Conservation (phyloP, 2,329 filamentous ascomycete species). For the Trichoderma sp. region DNA sequence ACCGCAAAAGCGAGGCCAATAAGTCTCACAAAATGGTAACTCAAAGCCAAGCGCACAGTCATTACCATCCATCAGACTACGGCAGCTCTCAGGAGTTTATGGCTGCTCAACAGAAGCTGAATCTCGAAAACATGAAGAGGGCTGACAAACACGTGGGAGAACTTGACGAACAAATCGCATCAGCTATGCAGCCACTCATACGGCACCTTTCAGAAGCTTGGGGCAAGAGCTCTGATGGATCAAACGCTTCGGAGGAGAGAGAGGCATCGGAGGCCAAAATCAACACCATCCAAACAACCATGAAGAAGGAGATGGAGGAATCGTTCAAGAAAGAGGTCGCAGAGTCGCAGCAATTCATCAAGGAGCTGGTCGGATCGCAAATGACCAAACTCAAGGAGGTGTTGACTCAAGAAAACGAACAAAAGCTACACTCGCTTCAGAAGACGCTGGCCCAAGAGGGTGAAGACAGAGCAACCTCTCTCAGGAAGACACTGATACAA, state of each 20-base stretch:
- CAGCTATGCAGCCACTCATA: background rate
- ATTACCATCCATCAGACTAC: conserved; percentile 28
- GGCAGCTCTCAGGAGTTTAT: conserved; percentile 26
- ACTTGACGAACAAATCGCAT: conserved; percentile 20
- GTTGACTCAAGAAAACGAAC: background rate
- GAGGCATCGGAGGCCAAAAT: background rate
- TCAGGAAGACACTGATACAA: background rate
- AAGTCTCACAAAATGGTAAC: conserved; percentile 25
- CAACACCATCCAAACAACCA: background rate
- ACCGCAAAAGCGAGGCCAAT: conserved; percentile 25
- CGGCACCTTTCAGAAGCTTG: background rate
- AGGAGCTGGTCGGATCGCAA: background rate
- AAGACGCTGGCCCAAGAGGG: background rate
- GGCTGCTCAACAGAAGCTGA: conserved; percentile 22
- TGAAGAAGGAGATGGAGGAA: background rate
- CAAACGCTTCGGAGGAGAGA: background rate
- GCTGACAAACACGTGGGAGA: conserved; percentile 17
- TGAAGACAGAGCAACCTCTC: background rate
- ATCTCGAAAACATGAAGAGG: conserved; percentile 19
- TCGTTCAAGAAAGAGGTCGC: background rate
- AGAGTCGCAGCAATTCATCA: background rate
- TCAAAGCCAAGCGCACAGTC: conserved; percentile 24
- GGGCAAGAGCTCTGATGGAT: background rate
- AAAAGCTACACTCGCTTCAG: background rate
- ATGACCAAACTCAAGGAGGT: background rate